Conservation (phyloP, 2,329 filamentous ascomycete species). For the Juglanconis juglandina region DNA sequence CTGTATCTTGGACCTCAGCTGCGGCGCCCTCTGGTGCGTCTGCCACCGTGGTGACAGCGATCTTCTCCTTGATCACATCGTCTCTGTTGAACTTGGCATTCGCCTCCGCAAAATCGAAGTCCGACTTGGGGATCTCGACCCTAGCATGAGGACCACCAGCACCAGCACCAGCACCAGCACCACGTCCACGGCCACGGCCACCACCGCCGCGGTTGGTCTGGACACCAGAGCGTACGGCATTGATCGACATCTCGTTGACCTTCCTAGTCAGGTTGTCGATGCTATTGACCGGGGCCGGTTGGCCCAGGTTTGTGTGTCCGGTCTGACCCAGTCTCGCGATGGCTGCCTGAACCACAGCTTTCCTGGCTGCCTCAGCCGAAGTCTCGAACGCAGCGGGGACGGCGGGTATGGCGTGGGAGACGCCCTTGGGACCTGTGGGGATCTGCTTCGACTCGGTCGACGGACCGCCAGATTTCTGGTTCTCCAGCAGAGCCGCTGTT, state of each 20-base stretch:
- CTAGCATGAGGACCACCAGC: conserved; percentile 50
- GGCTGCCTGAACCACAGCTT: conserved; percentile 68
- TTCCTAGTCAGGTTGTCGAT: conserved; percentile 72
- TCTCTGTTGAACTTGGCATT: conserved; percentile 89
- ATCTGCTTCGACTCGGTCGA: conserved; percentile 30
- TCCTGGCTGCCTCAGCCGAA: conserved; percentile 71
- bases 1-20: conserved; percentile 1
- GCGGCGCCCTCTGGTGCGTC: conserved; percentile 44
- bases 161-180: conserved; percentile 23
- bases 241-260: conserved; percentile 72
- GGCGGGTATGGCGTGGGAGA: conserved; percentile 58
- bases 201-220: conserved; percentile 38
- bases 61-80: conserved; percentile 83
- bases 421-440: conserved; percentile 46
- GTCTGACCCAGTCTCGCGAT: conserved; percentile 65
- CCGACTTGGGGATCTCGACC: conserved; percentile 83
- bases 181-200: conserved; percentile 26
- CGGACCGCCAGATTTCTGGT: conserved; percentile 28
- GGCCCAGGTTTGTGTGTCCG: conserved; percentile 27
- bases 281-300: conserved; percentile 39
- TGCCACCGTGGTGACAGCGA: conserved; percentile 64
- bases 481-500: conserved; percentile 49
- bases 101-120: conserved; percentile 85
- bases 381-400: conserved; percentile 60
- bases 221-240: conserved; percentile 51